Evolutionary conservation across 805 yeast species (phyloP).

Genomic region (Sungouiella blattae): DNA sequence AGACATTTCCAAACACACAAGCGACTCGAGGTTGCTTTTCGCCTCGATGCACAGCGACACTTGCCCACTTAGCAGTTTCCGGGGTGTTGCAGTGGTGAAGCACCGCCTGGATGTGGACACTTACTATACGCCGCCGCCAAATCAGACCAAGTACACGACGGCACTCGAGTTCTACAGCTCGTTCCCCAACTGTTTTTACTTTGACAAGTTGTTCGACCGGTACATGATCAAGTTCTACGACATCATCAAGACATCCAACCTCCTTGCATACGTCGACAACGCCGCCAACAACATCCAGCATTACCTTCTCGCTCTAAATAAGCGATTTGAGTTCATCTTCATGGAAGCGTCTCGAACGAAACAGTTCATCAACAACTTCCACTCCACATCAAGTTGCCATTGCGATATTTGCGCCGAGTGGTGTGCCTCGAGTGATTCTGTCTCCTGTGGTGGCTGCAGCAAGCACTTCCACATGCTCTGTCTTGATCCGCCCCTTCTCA

Average conservation of each 20-base stretch:
- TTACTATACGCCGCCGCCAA: conserved; percentile 14
- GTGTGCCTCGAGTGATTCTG: conserved; percentile 72
- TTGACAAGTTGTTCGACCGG: conserved; percentile 80
- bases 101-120: conserved; percentile 66
- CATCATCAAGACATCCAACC: conserved; percentile 56
- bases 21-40: conserved; percentile 71
- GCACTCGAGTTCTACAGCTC: conserved; percentile 49
- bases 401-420: conserved; percentile 82
- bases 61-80: conserved; percentile 69
- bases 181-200: conserved; percentile 73
- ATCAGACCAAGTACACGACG: conserved; percentile 6
- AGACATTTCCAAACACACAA: conserved; percentile 65
- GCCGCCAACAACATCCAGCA: conserved; percentile 53
- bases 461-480: conserved; percentile 76
- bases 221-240: conserved; percentile 83
- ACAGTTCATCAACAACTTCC: conserved; percentile 59
- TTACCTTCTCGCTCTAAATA: conserved; percentile 58
- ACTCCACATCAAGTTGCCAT: conserved; percentile 40
- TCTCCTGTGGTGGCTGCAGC: conserved; percentile 76
- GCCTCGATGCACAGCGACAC: conserved; percentile 85
- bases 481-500: conserved; percentile 75
- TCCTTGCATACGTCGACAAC: conserved; percentile 32
- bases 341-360: conserved; percentile 66
- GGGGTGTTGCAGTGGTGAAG: conserved; percentile 72
- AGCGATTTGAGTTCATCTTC: conserved; percentile 70